phyloP scores from a whole-genome alignment of 1,284 basidiomycete genomes.

The Fomitopsis schrenkii region DNA sequence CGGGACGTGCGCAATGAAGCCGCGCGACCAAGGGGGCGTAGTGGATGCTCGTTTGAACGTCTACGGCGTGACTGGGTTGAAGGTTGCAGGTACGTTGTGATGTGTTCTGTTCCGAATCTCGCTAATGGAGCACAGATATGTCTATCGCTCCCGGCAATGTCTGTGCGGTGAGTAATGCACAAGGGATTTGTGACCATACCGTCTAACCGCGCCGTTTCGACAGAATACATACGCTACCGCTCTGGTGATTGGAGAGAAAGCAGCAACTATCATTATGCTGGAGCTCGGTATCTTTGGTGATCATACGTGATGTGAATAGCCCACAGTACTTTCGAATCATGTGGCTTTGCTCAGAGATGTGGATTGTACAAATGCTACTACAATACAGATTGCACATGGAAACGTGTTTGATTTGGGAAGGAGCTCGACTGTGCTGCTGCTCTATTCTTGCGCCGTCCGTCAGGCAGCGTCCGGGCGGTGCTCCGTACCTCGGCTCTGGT shows the following conservation, averaged over 20 bases:
- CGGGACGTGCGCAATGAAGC: conserved; percentile 68
- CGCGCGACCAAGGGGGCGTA: conserved; percentile 51
- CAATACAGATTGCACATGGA: too few relatives aligned
- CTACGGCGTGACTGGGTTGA: conserved; percentile 55
- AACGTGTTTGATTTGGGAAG: too few relatives aligned
- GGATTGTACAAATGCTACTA: too few relatives aligned
- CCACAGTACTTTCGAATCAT: too few relatives aligned
- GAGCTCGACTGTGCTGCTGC: too few relatives aligned
- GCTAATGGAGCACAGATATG: conserved; percentile 26
- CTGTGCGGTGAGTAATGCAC: conserved; percentile 24
- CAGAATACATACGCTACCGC: conserved; percentile 6
- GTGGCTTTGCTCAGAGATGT: too few relatives aligned
- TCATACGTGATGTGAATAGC: too few relatives aligned
- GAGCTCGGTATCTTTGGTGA: not conserved
- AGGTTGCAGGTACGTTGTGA: conserved; percentile 41
- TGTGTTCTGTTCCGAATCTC: not conserved
- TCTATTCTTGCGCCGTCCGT: not conserved
- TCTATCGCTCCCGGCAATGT: conserved; percentile 47
- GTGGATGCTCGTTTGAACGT: conserved; percentile 60
- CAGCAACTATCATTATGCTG: not conserved
- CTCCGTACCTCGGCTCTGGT: conserved; percentile 24
- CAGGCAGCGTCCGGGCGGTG: conserved; percentile 10
- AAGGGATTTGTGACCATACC: not conserved
- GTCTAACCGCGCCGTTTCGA: not conserved
- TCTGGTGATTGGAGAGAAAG: conserved; percentile 3